A percentile compares a stretch with the other conserved stretches of the same genome.
These are phyloP conservation scores for Zygosaccharomyces bailii DNA, from an alignment of 805 yeast genomes.

Conservation along the genomic window DNA sequence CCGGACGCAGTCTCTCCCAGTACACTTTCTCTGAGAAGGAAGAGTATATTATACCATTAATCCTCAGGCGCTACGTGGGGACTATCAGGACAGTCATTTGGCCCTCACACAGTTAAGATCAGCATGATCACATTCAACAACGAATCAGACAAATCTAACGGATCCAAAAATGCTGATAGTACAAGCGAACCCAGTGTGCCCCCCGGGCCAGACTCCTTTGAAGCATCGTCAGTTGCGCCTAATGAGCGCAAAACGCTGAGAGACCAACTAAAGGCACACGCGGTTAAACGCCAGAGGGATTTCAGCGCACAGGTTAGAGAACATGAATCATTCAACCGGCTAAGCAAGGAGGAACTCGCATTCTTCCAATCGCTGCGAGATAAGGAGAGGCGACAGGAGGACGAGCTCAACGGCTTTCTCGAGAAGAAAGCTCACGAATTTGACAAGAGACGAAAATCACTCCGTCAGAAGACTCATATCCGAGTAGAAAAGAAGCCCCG, in stretches of 20 bases:
- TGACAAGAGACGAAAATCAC: constrained; percentile 4
- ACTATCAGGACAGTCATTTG: too few relatives aligned
- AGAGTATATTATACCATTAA: too few relatives aligned
- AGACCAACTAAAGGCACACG: constrained; percentile 31
- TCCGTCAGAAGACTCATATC: not conserved
- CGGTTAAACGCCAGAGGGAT: constrained; percentile 28
- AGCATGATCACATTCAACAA: not conserved
- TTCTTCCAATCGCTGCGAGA: constrained; percentile 14
- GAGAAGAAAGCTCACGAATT: constrained; percentile 12
- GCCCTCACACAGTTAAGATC: too few relatives aligned
- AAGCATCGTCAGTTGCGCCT: not conserved
- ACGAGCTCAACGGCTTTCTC: constrained; percentile 12
- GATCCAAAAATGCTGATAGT: not conserved
- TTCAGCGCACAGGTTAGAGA: constrained; percentile 25
- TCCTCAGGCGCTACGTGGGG: too few relatives aligned
- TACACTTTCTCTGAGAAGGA: not conserved
- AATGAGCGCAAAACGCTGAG: constrained; percentile 28
- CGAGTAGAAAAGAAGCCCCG: not conserved
- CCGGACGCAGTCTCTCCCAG: not conserved
- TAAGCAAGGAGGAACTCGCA: constrained; percentile 25
- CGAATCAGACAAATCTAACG: not conserved
- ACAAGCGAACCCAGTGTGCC: too few relatives aligned
- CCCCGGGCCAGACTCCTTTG: not conserved
- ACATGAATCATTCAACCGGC: constrained; percentile 30
- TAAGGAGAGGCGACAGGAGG: constrained; percentile 8